Conservation (phyloP, 306 rosid species). For the Cucurbita argyrosperma region DNA sequence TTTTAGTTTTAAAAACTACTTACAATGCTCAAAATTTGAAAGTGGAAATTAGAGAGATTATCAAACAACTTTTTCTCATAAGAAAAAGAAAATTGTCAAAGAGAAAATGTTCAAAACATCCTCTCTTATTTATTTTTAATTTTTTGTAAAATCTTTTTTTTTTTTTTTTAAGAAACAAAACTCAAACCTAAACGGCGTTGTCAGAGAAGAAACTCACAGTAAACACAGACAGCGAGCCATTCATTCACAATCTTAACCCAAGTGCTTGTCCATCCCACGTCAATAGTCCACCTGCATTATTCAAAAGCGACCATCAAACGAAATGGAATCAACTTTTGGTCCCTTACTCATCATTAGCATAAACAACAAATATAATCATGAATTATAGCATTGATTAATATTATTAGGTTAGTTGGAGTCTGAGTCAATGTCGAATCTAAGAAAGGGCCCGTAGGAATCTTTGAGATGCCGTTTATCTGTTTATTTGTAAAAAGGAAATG, state of each 20-base stretch:
- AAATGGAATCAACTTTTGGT: not conserved
- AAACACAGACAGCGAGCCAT: slow-evolving; percentile 88
- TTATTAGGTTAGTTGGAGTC: not conserved
- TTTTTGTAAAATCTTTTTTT: no score
- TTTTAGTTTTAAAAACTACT: no score
- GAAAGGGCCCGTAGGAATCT: not conserved
- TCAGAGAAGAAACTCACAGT: slow-evolving; percentile 40
- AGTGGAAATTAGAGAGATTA: no score
- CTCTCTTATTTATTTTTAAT: no score
- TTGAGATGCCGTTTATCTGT: not conserved
- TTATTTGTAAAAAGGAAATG: not conserved
- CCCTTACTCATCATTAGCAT: not conserved
- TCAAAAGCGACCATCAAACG: not conserved
- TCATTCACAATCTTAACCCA: slow-evolving; percentile 95
- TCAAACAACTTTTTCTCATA: no score
- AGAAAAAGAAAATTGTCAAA: no score
- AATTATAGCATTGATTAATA: not conserved
- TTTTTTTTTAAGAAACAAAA: no score
- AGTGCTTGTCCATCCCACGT: slow-evolving; percentile 93
- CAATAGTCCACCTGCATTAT: slow-evolving; percentile 75
- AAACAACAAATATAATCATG: not conserved
- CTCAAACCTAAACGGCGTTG: no score
- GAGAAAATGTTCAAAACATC: no score
- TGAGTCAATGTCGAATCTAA: not conserved
- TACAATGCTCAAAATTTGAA: no score